Base-by-base conservation (phyloP, 2,329 filamentous ascomycete genomes). In the Lizonia empirigonia region DNA sequence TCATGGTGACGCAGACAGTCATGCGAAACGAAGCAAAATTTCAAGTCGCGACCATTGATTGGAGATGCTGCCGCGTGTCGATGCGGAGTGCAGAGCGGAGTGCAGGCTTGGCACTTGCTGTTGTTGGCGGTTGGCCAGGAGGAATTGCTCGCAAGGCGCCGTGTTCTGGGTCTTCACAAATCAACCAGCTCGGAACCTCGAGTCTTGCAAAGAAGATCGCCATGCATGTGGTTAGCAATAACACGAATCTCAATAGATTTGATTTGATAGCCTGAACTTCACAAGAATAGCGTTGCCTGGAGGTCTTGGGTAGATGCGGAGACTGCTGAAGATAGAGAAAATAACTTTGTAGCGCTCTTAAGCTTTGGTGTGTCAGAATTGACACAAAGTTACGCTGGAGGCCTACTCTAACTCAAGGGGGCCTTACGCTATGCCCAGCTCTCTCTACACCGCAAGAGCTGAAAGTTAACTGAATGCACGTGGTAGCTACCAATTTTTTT, bases 1-100 rank as follows among this genome's bases (percentile, higher is more conserved):
- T 30, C 49, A 38, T 23, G 27, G 37, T 52, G 49, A 46, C 46
- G 45, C 48, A 49, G 55, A 61, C 56, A 29, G 36, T 54, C 29
- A 49, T 54, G 46, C 40, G 44, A 40, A 50, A 42, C 44, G 44
- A 44, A 32, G n/a, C n/a, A 45, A 34, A 15, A 20, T 48, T 37
- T 50, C 29, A 37, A 30, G 19, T 10, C 5, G 15, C 18, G 32
- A 34, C 3, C n/a, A 7, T 2, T 27, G 6, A 52, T 47, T 42
- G 49, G 32, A 33, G 7, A n/a, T 15, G 22, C 15, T 27, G 23
- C 22, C 39, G 33, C 39, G 24, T 49, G 37, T 33, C 32, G 42
- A 40, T 49, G 50, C 32, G 44, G 44, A 40, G 50, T 49, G 44
- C 50, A 53, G 50, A 22, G 33, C 23, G 36, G 34, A 44, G 42